Evolutionary conservation across 805 yeast species (phyloP).

Genomic region (Zygosaccharomyces siamensis): DNA sequence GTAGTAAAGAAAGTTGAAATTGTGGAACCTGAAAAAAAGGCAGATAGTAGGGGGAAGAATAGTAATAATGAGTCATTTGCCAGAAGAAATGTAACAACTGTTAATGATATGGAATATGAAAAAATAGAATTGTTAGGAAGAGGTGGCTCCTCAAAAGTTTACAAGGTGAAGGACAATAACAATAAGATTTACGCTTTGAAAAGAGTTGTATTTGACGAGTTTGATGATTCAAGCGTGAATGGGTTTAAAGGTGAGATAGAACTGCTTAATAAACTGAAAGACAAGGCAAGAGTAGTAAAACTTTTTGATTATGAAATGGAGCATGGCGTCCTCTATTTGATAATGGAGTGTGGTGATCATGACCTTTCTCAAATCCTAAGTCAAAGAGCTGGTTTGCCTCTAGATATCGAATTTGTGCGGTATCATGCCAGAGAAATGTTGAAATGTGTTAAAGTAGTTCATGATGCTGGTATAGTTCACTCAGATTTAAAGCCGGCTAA

Average conservation of each 20-base stretch:
- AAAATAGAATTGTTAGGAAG: conserved; percentile 75
- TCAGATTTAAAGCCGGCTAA: conserved; percentile 72
- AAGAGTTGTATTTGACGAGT: conserved; percentile 73
- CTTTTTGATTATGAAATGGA: conserved; percentile 69
- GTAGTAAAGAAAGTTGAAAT: conserved; percentile 11
- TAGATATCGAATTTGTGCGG: conserved; percentile 73
- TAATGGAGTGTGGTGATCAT: conserved; percentile 94
- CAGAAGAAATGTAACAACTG: conserved; percentile 29
- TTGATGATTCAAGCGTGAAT: conserved; percentile 64
- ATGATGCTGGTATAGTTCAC: conserved; percentile 77
- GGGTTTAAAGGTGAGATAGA: conserved; percentile 91
- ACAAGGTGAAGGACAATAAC: conserved; percentile 57
- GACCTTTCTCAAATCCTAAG: conserved; percentile 80
- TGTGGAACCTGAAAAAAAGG: conserved; percentile 7
- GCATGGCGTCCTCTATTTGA: conserved; percentile 58
- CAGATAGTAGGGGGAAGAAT: background rate
- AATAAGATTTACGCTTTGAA: conserved; percentile 72
- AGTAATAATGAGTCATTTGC: conserved; percentile 5
- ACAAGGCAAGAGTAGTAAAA: conserved; percentile 69
- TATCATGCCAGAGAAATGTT: conserved; percentile 75
- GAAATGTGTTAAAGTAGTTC: conserved; percentile 84
- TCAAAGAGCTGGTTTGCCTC: conserved; percentile 44
- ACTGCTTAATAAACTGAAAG: conserved; percentile 54
- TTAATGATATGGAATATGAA: conserved; percentile 64
- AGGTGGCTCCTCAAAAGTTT: conserved; percentile 92